Base-by-base conservation (phyloP, 495 filamentous ascomycete species). In the Hypomontagnella monticulosa region DNA sequence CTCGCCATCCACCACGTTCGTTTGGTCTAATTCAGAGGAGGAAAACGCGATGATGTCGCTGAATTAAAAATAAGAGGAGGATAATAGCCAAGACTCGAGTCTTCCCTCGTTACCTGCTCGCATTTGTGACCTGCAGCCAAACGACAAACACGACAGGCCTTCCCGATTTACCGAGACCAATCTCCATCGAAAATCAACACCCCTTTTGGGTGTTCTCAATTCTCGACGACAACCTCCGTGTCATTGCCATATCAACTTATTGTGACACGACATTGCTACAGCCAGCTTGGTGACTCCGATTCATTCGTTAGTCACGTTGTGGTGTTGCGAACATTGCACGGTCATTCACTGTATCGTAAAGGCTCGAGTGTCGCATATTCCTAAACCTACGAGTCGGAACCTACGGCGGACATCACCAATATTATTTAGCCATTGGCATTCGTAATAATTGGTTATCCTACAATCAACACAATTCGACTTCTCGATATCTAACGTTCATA, bases 1-100 rank as follows among this genome's bases (percentile, higher is more conserved):
- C 43, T n/a, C 55, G 56, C 10, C 20, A 53, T 23, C 32, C 54
- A 54, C 48, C 41, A 68, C 66, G 40, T 55, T 69, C 66, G 60
- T 69, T 69, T 64, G 42, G 38, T 56, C 23, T 15, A 56, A 42
- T 64, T 23, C 16, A n/a, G 33, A 59, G 44, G 34, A 55, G 34
- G 33, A 41, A 60, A 57, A 57, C 44, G 46, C 37, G 54, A 58
- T 38, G 36, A 69, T 69, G 66, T 57, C 33, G 51, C 43, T 50
- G 50, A 37, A 61, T 52, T 69, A 68, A 55, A 37, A 53, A 63
- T 19, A 51, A 46, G 34, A 52, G 16, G 44, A 57, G 54, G 37
- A 56, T 10, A 47, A 44, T 5, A 57, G 33, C 55, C 60, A 69
- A 69, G 66, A 63, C 43, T 44, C 49, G 23, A 23, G 12, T 27